phyloP scores from a whole-genome alignment of 371 early-diverging fungal genomes.

The Zopfochytrium polystomum region DNA sequence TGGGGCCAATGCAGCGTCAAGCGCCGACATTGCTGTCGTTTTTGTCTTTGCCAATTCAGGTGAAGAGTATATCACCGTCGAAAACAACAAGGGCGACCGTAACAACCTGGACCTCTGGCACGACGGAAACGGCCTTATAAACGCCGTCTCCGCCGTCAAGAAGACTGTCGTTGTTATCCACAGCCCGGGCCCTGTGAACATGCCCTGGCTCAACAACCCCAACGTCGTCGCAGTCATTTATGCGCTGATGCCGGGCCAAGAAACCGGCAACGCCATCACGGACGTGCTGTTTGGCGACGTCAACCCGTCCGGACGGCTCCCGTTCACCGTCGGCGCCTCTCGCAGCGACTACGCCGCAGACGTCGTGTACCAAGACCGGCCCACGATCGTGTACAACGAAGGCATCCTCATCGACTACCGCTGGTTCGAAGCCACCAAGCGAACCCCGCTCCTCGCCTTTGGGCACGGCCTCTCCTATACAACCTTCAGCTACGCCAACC shows the following conservation, averaged over 20 bases:
- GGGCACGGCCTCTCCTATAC: conserved; percentile 66
- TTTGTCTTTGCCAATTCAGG: conserved; percentile 60
- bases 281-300: conserved; percentile 63
- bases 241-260: no score
- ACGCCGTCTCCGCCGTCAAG: conserved; percentile 46
- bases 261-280: no score
- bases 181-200: conserved; percentile 54
- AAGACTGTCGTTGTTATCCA: conserved; percentile 62
- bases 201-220: conserved; percentile 58
- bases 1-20: conserved; percentile 39
- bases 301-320: conserved; percentile 62
- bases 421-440: conserved; percentile 48
- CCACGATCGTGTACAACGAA: conserved; percentile 53
- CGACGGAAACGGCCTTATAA: conserved; percentile 51
- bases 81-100: no score
- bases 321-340: conserved; percentile 58
- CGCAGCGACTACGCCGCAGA: no score
- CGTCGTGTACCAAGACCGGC: conserved; percentile 23
- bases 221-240: conserved; percentile 56
- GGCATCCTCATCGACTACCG: no score
- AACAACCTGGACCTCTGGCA: conserved; percentile 60
- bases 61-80: conserved; percentile 49
- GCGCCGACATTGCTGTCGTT: conserved; percentile 55
- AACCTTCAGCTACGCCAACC: conserved; percentile 47
- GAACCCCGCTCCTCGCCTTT: conserved; percentile 55